A percentile compares a stretch with the other conserved stretches of the same genome.
Evolutionary conservation across 371 early-diverging fungal genomes (phyloP).

Genomic region (Chytridium lagenaria): DNA sequence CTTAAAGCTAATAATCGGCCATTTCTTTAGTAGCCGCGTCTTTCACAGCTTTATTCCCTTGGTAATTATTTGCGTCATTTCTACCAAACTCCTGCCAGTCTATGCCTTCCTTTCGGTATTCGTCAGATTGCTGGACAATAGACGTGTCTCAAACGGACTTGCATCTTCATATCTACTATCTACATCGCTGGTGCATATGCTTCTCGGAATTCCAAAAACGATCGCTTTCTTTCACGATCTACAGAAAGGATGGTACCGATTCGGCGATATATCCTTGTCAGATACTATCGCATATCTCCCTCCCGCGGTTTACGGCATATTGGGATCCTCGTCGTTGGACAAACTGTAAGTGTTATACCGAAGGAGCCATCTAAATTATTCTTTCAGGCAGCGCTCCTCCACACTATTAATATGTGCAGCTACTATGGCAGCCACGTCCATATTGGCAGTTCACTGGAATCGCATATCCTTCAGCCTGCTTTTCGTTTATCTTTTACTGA

Average conservation of each 20-base stretch:
- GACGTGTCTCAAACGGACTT: neutral
- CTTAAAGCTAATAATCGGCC: no score
- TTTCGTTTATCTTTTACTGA: no score
- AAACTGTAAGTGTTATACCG: neutral
- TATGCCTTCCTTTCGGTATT: neutral
- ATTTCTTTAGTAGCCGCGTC: no score
- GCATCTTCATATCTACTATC: neutral
- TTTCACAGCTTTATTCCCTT: neutral
- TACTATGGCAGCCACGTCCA: no score
- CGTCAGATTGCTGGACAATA: neutral
- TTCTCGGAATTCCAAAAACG: neutral
- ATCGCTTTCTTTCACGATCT: conserved; percentile 1
- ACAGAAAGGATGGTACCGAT: conserved; percentile 1
- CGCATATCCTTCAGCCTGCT: no score
- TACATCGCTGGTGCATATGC: neutral
- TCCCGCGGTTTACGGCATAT: neutral
- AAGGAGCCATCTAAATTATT: no score
- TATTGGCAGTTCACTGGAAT: no score
- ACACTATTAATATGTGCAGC: no score
- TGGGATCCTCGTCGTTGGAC: neutral
- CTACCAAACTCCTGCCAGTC: neutral
- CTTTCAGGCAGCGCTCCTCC: no score
- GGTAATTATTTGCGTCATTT: neutral
- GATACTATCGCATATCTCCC: neutral
- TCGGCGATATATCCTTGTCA: neutral